These are phyloP conservation scores for Aspergillus sp. DNA, from an alignment of 2,329 filamentous ascomycete genomes.

Conservation along the genomic window DNA sequence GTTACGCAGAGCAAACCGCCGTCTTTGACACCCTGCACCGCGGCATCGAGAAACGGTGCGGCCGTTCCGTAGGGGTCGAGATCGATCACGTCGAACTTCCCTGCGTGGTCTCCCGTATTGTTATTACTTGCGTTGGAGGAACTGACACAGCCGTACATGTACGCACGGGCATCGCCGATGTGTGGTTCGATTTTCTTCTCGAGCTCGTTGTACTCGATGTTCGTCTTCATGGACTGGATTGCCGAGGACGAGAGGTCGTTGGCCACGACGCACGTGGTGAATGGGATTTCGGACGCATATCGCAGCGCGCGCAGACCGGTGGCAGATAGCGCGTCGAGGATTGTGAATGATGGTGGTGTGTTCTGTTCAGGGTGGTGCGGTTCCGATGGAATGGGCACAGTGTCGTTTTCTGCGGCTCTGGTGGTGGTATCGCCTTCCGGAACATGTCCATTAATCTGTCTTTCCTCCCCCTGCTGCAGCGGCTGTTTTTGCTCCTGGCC, in stretches of 20 bases:
- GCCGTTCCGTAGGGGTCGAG: slow-evolving; percentile 94
- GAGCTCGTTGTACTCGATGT: slow-evolving; percentile 75
- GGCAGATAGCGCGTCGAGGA: slow-evolving; percentile 89
- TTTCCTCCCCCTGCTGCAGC: slow-evolving; percentile 8
- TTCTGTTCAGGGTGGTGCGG: slow-evolving; percentile 20
- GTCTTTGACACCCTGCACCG: slow-evolving; percentile 77
- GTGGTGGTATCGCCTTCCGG: not conserved
- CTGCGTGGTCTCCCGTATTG: slow-evolving; percentile 26
- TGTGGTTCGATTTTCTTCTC: slow-evolving; percentile 62
- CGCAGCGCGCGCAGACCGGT: slow-evolving; percentile 84
- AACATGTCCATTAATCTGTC: not conserved
- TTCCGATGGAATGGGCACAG: slow-evolving; percentile 3
- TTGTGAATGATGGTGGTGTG: slow-evolving; percentile 54
- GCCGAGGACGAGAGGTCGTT: slow-evolving; percentile 80
- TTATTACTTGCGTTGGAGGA: slow-evolving; percentile 25
- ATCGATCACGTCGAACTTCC: slow-evolving; percentile 87
- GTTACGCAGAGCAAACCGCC: slow-evolving; percentile 90
- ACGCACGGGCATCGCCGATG: slow-evolving; percentile 73
- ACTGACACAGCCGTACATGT: slow-evolving; percentile 72
- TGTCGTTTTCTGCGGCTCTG: slow-evolving; percentile 5
- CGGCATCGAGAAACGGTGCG: slow-evolving; percentile 83
- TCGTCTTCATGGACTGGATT: slow-evolving; percentile 70
- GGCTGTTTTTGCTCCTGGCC: slow-evolving; percentile 8
- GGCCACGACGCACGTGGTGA: slow-evolving; percentile 70
- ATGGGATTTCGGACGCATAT: slow-evolving; percentile 85